Evolutionary conservation across 208 protist genomes (phyloP).

Genomic region (Wallacemonas rigidus): DNA sequence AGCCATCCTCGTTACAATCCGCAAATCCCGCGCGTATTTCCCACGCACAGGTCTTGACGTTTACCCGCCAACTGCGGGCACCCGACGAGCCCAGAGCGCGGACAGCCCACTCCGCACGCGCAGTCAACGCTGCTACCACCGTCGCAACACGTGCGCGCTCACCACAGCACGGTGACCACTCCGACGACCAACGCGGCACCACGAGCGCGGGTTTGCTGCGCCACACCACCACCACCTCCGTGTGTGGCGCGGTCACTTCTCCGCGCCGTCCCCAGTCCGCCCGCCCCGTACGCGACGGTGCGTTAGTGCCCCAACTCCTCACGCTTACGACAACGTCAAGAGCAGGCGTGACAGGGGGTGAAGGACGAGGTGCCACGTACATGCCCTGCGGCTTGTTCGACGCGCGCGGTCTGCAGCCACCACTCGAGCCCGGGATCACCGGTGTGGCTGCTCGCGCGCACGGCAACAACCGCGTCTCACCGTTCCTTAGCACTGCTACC

Average conservation of each 20-base stretch:
- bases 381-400: not conserved
- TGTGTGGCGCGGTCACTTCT: no score
- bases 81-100: conserved; percentile 33
- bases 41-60: conserved; percentile 30
- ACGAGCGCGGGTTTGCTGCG: not conserved
- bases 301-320: not conserved
- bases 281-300: not conserved
- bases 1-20: not conserved
- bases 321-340: not conserved
- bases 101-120: conserved; percentile 18
- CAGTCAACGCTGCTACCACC: not conserved
- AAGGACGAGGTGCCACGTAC: not conserved
- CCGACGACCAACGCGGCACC: not conserved
- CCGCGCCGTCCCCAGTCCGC: conserved; percentile 2
- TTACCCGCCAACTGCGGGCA: conserved; percentile 35
- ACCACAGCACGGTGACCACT: no score
- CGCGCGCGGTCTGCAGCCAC: conserved; percentile 4
- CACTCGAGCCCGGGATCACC: not conserved
- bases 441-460: not conserved
- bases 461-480: not conserved
- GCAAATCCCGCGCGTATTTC: not conserved
- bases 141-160: not conserved
- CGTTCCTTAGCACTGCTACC: conserved; percentile 19
- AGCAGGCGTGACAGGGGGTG: not conserved
- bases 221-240: not conserved